These are phyloP conservation scores for Suhomyces xylopsoci DNA, from an alignment of 805 yeast genomes.

Conservation along the genomic window DNA sequence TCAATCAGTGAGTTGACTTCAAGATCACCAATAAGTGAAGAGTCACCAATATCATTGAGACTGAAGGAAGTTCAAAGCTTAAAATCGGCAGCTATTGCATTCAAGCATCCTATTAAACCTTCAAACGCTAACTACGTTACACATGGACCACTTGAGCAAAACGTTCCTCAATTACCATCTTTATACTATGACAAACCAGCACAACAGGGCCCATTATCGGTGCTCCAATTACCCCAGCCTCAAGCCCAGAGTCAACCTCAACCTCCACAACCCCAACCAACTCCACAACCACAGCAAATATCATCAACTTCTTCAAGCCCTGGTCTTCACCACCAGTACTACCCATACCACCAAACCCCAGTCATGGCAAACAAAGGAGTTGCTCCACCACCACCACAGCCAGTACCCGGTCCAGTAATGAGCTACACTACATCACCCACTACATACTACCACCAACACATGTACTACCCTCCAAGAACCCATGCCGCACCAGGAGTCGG, in stretches of 20 bases:
- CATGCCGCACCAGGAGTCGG: conserved; percentile 3
- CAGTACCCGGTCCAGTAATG: conserved; percentile 1
- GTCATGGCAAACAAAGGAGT: not conserved
- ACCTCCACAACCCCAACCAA: conserved; percentile 1
- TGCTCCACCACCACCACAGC: conserved; percentile 3
- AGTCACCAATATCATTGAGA: conserved; percentile 5
- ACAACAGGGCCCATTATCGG: not conserved
- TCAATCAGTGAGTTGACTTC: conserved; percentile 15
- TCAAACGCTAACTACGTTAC: conserved; percentile 9
- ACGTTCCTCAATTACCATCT: conserved; percentile 5
- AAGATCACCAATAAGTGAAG: conserved; percentile 6
- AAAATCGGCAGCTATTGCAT: conserved; percentile 2
- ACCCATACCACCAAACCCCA: conserved; percentile 6
- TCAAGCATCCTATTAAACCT: conserved; percentile 4
- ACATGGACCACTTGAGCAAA: not conserved
- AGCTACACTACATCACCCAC: conserved; percentile 7
- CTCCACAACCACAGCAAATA: conserved; percentile 2
- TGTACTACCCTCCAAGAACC: conserved; percentile 5
- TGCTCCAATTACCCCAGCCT: conserved; percentile 5
- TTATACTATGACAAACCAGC: conserved; percentile 1
- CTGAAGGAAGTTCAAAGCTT: conserved; percentile 5
- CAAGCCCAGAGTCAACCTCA: conserved; percentile 5
- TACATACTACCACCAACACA: conserved; percentile 11
- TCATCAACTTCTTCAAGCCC: conserved; percentile 7
- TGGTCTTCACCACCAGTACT: conserved; percentile 11